These are phyloP conservation scores for Sungouiozyma intestinalis DNA, from an alignment of 805 yeast genomes.

Conservation along the genomic window DNA sequence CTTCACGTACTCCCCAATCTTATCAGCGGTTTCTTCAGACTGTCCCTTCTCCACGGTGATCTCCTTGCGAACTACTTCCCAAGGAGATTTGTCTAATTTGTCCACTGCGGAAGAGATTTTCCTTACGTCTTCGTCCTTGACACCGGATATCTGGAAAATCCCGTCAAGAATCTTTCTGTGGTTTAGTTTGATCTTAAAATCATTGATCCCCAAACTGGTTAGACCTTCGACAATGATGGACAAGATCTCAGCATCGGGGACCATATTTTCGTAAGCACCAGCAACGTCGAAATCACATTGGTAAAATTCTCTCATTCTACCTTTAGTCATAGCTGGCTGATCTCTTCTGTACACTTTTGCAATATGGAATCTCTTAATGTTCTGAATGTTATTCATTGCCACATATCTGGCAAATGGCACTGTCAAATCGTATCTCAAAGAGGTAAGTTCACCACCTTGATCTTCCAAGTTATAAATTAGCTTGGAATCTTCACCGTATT, in stretches of 20 bases:
- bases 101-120: conserved; percentile 92
- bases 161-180: conserved; percentile 96
- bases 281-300: conserved; percentile 99
- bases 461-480: conserved; percentile 92
- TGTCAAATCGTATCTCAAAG: conserved; percentile 90
- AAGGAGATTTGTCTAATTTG: conserved; percentile 88
- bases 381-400: conserved; percentile 87
- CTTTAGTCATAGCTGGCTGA: conserved; percentile 99
- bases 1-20: conserved; percentile 84
- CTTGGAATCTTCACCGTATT: conserved; percentile 97
- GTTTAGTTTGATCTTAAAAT: conserved; percentile 85
- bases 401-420: conserved; percentile 97
- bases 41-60: conserved; percentile 88
- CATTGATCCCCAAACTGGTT: conserved; percentile 69
- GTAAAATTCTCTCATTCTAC: conserved; percentile 98
- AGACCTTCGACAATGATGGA: conserved; percentile 78
- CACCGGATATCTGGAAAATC: conserved; percentile 91
- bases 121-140: conserved; percentile 85
- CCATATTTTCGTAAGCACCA: conserved; percentile 86
- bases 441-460: conserved; percentile 97
- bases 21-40: conserved; percentile 84
- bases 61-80: conserved; percentile 90
- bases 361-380: conserved; percentile 88
- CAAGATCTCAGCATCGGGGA: conserved; percentile 89
- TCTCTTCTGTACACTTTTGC: conserved; percentile 99